Evolutionary conservation across 2,329 filamentous ascomycete genomes (phyloP).

Genomic region (Penicillium palitans): DNA sequence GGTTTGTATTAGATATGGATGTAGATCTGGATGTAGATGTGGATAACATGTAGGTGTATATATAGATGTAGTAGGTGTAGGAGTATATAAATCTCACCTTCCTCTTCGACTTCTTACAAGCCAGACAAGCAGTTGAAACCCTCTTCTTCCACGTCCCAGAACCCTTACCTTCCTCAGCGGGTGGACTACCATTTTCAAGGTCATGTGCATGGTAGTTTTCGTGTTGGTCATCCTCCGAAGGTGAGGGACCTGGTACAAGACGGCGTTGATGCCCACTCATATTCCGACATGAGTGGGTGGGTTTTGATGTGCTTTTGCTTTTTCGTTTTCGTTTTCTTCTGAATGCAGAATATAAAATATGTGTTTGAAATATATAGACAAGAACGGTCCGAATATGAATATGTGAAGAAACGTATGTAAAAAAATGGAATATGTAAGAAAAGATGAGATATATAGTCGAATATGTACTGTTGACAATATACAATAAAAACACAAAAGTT

Average conservation of each 20-base stretch:
- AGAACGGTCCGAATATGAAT: background rate
- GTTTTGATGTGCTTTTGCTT: no score
- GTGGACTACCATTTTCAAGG: slow-evolving; percentile 12
- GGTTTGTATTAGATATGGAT: background rate
- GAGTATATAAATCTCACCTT: slow-evolving; percentile 28
- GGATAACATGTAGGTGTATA: background rate
- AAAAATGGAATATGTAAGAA: background rate
- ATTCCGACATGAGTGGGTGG: background rate
- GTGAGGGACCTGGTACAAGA: slow-evolving; percentile 28
- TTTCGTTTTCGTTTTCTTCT: background rate
- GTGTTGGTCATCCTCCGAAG: slow-evolving; percentile 6
- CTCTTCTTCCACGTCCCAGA: slow-evolving; percentile 35
- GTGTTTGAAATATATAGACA: background rate
- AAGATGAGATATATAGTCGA: background rate
- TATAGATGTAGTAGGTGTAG: background rate
- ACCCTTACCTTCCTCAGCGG: slow-evolving; percentile 10
- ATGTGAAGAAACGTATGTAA: background rate
- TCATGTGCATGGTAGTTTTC: slow-evolving; percentile 5
- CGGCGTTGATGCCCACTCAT: slow-evolving; percentile 30
- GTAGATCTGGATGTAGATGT: background rate
- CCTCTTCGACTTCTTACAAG: slow-evolving; percentile 44
- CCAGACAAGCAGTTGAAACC: slow-evolving; percentile 42
- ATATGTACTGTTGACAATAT: slow-evolving; percentile 7
- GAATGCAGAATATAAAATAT: background rate
- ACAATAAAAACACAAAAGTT: background rate